Conservation (phyloP, 139 green algal genomes). For the Volvox africanus region DNA sequence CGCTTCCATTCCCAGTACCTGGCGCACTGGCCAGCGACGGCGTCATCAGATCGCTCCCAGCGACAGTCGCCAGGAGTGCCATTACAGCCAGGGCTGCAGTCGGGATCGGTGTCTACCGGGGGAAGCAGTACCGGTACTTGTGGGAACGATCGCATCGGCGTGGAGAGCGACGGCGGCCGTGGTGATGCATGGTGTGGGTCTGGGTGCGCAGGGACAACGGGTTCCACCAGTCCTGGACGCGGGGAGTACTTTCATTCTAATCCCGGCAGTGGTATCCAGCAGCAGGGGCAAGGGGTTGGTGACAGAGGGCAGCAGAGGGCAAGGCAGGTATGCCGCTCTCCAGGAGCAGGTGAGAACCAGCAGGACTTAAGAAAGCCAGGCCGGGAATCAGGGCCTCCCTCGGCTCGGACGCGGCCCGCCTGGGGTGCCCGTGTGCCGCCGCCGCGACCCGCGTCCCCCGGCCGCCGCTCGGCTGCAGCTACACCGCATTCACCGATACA, state of each 20-base stretch:
- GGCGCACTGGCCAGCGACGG: neutral
- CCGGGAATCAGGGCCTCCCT: neutral
- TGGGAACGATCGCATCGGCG: too few relatives aligned
- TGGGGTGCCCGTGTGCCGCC: constrained; percentile 8
- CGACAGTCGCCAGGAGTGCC: neutral
- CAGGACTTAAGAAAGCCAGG: neutral
- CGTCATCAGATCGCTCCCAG: neutral
- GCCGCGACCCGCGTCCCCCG: neutral
- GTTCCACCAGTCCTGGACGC: too few relatives aligned
- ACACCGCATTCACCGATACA: neutral
- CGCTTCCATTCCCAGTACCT: neutral
- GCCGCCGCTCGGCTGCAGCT: neutral
- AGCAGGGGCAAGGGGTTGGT: neutral
- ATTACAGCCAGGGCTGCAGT: too few relatives aligned
- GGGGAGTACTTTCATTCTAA: too few relatives aligned
- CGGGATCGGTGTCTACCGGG: too few relatives aligned
- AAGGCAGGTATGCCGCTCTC: neutral
- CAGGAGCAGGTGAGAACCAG: neutral
- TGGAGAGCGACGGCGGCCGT: too few relatives aligned
- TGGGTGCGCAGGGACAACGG: too few relatives aligned
- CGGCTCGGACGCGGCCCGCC: neutral
- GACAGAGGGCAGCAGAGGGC: neutral
- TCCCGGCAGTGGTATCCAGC: too few relatives aligned
- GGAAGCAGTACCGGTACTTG: too few relatives aligned
- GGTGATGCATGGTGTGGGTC: too few relatives aligned